phyloP scores from a whole-genome alignment of 164 flowering plant species.

The Annona cherimola region DNA sequence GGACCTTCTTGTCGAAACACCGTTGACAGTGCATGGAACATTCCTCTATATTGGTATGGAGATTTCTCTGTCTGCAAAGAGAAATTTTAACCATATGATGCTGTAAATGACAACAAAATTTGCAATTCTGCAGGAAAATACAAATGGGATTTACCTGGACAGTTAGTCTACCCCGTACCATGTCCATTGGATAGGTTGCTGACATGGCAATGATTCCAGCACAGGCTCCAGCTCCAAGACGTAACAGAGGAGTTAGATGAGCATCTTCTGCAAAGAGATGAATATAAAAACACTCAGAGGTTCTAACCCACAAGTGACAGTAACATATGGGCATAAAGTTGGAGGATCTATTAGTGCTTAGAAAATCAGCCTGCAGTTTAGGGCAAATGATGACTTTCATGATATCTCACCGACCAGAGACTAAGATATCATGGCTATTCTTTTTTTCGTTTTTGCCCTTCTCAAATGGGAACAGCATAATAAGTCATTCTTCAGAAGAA shows the following conservation, averaged over 20 bases:
- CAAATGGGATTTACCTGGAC: conserved; percentile 61
- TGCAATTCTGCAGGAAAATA: no score
- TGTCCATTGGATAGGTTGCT: conserved; percentile 96
- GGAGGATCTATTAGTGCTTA: background rate
- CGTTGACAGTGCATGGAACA: conserved; percentile 75
- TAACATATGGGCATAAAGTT: background rate
- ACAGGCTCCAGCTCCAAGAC: conserved; percentile 98
- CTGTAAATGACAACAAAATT: no score
- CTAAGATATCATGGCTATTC: background rate
- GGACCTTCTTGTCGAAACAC: conserved; percentile 85
- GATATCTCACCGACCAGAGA: no score
- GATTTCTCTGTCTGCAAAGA: conserved; percentile 77
- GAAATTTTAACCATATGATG: background rate
- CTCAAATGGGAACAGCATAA: no score
- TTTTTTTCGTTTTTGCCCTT: background rate
- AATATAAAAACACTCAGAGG: background rate
- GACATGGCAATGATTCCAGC: conserved; percentile 99
- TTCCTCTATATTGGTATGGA: conserved; percentile 86
- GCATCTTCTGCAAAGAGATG: conserved; percentile 64
- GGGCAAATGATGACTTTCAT: no score
- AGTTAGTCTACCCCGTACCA: conserved; percentile 95
- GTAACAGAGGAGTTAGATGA: conserved; percentile 75
- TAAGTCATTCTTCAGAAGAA: no score
- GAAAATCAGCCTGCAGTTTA: background rate
- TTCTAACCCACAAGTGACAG: background rate